A percentile compares a stretch with the other conserved stretches of the same genome.
phyloP scores from a whole-genome alignment of 2,329 filamentous ascomycete species.

The Pseudocercospora pini-densiflorae region DNA sequence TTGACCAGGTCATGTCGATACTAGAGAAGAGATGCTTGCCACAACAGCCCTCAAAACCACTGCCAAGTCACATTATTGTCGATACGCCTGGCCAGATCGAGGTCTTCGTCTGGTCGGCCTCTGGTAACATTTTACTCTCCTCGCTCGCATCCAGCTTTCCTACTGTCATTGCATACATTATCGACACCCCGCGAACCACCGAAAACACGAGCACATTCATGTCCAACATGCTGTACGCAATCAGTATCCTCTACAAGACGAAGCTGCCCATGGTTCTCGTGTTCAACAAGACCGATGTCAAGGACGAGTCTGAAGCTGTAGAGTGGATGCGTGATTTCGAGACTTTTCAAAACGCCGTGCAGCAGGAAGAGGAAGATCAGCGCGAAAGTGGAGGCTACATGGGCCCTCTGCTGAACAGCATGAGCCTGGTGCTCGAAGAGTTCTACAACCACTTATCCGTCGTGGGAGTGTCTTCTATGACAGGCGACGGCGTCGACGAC shows the following conservation, averaged over 20 bases:
- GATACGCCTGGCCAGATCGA: conserved; percentile 98
- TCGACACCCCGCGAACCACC: conserved; percentile 94
- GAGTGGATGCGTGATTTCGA: conserved; percentile 99
- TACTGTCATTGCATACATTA: conserved; percentile 95
- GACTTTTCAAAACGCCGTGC: conserved; percentile 85
- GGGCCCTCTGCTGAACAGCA: conserved; percentile 92
- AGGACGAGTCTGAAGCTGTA: conserved; percentile 86
- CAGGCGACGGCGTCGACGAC: conserved; percentile 86
- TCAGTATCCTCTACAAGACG: conserved; percentile 98
- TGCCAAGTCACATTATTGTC: conserved; percentile 79
- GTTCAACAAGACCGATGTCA: conserved; percentile 98
- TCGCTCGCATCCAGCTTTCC: conserved; percentile 92
- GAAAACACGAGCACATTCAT: conserved; percentile 96
- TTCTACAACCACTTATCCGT: conserved; percentile 95
- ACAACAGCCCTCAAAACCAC: conserved; percentile 54
- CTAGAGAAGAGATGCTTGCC: conserved; percentile 76
- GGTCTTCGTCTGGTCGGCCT: conserved; percentile 98
- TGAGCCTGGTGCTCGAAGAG: conserved; percentile 96
- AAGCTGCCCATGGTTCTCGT: conserved; percentile 98
- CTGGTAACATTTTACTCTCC: conserved; percentile 90
- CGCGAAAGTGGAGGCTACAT: conserved; percentile 87
- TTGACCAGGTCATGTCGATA: conserved; percentile 88
- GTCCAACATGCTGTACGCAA: conserved; percentile 99
- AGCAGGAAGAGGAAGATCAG: conserved; percentile 77
- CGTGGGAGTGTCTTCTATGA: conserved; percentile 91